These are phyloP conservation scores for Pogostemon cablin DNA, from an alignment of 257 asterid genomes.

Conservation along the genomic window DNA sequence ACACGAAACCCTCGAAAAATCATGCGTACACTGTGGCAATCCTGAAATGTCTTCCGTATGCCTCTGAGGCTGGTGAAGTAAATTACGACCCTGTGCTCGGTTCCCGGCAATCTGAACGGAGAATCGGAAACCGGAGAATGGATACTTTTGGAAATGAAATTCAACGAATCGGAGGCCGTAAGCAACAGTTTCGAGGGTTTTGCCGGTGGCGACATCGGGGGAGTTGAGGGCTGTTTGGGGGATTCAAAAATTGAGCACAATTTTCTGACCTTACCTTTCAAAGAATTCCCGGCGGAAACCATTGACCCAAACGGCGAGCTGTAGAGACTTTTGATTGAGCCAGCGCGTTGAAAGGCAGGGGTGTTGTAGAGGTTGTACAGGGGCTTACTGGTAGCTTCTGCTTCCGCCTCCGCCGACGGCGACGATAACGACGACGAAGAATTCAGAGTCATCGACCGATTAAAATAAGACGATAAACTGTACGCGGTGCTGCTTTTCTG, in stretches of 20 bases:
- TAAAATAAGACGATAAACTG: slow-evolving; percentile 42
- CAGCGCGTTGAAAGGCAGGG: slow-evolving; percentile 57
- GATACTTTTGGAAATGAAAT: slow-evolving; percentile 29
- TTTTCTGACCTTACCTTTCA: slow-evolving; percentile 75
- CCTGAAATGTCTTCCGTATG: slow-evolving; percentile 72
- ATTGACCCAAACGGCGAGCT: slow-evolving; percentile 60
- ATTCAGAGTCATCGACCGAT: slow-evolving; percentile 62
- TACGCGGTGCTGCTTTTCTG: slow-evolving; percentile 3
- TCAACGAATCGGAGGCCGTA: slow-evolving; percentile 32
- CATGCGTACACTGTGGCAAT: slow-evolving; percentile 75
- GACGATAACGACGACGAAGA: slow-evolving; percentile 31
- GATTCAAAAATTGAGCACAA: slow-evolving; percentile 75
- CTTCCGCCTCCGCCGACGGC: background rate
- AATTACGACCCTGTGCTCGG: slow-evolving; percentile 89
- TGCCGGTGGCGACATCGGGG: slow-evolving; percentile 25
- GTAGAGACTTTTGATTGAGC: slow-evolving; percentile 60
- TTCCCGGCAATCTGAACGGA: slow-evolving; percentile 65
- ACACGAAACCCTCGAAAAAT: slow-evolving; percentile 76
- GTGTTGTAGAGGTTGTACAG: slow-evolving; percentile 42
- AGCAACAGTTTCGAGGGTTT: slow-evolving; percentile 39
- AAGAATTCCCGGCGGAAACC: slow-evolving; percentile 66
- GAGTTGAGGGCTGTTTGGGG: slow-evolving; percentile 39
- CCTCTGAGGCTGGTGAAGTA: slow-evolving; percentile 94
- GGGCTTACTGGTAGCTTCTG: slow-evolving; percentile 45
- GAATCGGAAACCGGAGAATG: slow-evolving; percentile 41